Evolutionary conservation across 805 yeast species (phyloP), one percentile per base, ranked within the genome.

Genomic region (Wickerhamiella sorbophila): DNA sequence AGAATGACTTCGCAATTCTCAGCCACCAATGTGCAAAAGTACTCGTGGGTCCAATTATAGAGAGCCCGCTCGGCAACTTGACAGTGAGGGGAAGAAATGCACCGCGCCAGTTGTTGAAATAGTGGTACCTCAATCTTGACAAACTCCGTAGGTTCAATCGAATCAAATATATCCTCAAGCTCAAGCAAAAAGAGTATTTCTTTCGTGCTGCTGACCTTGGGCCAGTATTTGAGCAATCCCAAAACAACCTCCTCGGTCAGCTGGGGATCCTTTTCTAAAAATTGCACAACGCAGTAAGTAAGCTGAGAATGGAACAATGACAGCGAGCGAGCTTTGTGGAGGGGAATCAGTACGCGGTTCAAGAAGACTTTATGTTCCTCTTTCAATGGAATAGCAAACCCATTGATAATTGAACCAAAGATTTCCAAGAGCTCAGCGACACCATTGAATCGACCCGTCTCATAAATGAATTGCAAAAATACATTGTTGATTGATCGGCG

Each of bases 41-140:
- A 87, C 57, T 91, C 97, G 60, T 88, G 88, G 54, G 84, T 82
- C 91, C 95, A 91, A 61, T 77, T 85, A 57, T 87, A 81, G 45
- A 91, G 71, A 2, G 91, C 95, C 52, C 93, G 85, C 63, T 91
- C 98, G 44, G 93, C 81, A 20, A 91, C 95, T 69, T 91, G 98
- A 68, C 91, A 93, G 65, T 91, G 97, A 21, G 95, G 84, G 1
- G 94, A 82, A 21, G 94, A 73, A 32, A 91, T 87, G 64, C 97
- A 88, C 61, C 82, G 85, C 39, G 95, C 81, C 49, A 91, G 70
- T 63, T 91, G 98, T 24, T 88, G 93, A 63, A 87, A 87, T 38
- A 91, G 66, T 3, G 97, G 97, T 2, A 86, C 81, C 62, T 87
- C 93, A 49, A 91, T 83, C 62, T 85, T 84, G 49, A 77, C 74